Percentiles rank a stretch among this genome's conserved stretches.
Conservation (phyloP, 305 asterid genomes). For the Fraxinus sp. region DNA sequence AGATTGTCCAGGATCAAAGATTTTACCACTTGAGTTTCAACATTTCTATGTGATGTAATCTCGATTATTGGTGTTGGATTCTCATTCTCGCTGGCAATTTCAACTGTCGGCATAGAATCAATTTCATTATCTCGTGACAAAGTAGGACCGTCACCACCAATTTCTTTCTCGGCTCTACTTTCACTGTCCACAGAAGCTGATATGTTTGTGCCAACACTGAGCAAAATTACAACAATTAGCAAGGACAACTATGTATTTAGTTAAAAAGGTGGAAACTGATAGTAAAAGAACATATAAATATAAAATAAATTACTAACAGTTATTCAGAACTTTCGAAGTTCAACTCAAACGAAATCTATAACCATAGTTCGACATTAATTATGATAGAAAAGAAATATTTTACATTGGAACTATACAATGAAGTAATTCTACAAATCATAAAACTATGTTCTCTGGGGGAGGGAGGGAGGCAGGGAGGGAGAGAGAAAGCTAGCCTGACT, state of each 20-base stretch:
- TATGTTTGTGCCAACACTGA: conserved; percentile 48
- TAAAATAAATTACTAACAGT: background rate
- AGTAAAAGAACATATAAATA: background rate
- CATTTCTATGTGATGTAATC: conserved; percentile 31
- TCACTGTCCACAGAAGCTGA: conserved; percentile 44
- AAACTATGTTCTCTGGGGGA: background rate
- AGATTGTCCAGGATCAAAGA: conserved; percentile 15
- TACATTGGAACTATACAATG: background rate
- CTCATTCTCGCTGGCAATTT: conserved; percentile 32
- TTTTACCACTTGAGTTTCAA: conserved; percentile 45
- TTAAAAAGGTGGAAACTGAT: background rate
- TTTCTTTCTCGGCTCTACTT: conserved; percentile 39
- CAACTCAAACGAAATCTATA: background rate
- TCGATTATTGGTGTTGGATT: conserved; percentile 38
- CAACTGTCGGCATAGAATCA: conserved; percentile 42
- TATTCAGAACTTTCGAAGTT: background rate
- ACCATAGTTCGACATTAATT: background rate
- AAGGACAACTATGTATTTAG: background rate
- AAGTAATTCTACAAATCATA: background rate
- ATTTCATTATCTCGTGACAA: conserved; percentile 41
- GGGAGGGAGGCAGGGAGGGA: background rate
- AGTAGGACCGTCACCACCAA: conserved; percentile 29
- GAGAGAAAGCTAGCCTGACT: background rate
- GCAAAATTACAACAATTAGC: background rate
- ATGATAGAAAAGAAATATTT: background rate